phyloP scores from a whole-genome alignment of 179 eudicot genomes.

The Spergularia azorica region DNA sequence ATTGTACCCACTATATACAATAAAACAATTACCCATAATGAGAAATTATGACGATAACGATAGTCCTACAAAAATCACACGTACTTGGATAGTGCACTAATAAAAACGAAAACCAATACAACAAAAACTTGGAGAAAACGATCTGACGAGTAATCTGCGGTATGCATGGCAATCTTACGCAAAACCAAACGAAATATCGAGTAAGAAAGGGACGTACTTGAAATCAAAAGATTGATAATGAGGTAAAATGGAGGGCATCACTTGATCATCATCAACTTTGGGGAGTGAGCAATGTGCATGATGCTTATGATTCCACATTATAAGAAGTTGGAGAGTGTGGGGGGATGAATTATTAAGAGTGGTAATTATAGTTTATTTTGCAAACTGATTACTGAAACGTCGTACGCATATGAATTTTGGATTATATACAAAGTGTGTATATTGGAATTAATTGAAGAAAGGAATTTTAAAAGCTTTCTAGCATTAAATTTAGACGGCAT shows the following conservation, averaged over 20 bases:
- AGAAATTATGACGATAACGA: not conserved
- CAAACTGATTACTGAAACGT: constrained; percentile 7
- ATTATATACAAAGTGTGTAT: constrained; percentile 7
- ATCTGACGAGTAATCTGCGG: not conserved
- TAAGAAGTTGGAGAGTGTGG: not conserved
- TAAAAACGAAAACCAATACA: not conserved
- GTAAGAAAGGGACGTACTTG: constrained; percentile 30
- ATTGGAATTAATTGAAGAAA: constrained; percentile 21
- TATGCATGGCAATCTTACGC: too few relatives aligned
- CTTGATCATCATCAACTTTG: constrained; percentile 34
- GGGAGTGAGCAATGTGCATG: constrained; percentile 28
- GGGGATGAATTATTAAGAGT: not conserved
- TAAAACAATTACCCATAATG: not conserved
- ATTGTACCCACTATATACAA: constrained; percentile 23
- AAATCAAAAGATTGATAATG: constrained; percentile 45
- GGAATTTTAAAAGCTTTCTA: constrained; percentile 26
- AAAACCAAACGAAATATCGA: not conserved
- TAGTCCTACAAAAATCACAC: not conserved
- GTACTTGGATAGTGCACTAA: not conserved
- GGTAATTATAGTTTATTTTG: not conserved
- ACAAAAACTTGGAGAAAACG: not conserved
- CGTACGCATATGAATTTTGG: not conserved
- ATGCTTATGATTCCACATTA: constrained; percentile 30
- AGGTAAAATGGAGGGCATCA: constrained; percentile 30
- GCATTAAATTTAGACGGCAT: constrained; percentile 29